phyloP scores from a whole-genome alignment of 257 asterid genomes.

The Solanum tarapatanum region DNA sequence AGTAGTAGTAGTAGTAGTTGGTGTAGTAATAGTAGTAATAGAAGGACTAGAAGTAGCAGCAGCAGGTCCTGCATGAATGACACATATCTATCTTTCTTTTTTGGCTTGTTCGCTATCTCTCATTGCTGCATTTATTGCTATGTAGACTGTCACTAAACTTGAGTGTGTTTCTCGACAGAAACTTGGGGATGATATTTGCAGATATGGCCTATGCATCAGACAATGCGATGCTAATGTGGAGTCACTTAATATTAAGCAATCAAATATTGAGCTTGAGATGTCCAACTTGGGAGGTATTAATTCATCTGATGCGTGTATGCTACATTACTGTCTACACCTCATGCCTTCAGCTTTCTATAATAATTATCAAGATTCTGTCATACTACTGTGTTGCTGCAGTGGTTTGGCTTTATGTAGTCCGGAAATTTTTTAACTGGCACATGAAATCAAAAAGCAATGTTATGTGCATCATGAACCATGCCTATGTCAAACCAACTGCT shows the following conservation, averaged over 20 bases:
- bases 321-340: not conserved
- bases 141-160: not conserved
- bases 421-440: not conserved
- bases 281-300: conserved; percentile 37
- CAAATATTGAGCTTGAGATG: conserved; percentile 4
- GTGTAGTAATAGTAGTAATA: not conserved
- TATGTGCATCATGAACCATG: not conserved
- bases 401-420: not conserved
- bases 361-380: not conserved
- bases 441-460: not conserved
- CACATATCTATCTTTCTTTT: not conserved
- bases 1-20: not conserved
- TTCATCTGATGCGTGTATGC: not conserved
- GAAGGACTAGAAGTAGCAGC: not conserved
- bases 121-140: not conserved
- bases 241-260: not conserved
- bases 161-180: conserved; percentile 14
- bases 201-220: not conserved
- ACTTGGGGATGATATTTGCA: conserved; percentile 25
- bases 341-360: not conserved
- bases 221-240: conserved; percentile 4
- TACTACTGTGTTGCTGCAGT: not conserved
- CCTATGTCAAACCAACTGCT: not conserved
- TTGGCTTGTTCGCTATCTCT: not conserved
- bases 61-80: not conserved